Conservation (phyloP, 352 stramenopile genomes). For the Phytophthora syringae region DNA sequence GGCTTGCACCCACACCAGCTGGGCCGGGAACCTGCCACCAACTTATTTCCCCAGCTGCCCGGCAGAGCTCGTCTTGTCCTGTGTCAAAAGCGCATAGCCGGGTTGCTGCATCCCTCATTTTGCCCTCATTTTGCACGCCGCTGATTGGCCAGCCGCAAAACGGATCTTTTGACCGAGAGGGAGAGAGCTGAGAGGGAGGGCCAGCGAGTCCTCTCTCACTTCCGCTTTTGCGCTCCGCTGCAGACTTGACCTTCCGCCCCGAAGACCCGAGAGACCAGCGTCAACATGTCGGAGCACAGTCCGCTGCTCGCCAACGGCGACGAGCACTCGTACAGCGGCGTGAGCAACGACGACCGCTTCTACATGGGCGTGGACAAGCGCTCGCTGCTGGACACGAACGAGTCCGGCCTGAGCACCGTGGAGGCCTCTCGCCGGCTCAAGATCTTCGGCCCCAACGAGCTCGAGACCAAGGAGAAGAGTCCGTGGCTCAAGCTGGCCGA, state of each 20-base stretch:
- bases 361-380: slow-evolving; percentile 87
- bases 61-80: slow-evolving; percentile 7
- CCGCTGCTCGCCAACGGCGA: slow-evolving; percentile 56
- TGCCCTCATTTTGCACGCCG: background rate
- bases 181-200: slow-evolving; percentile 8
- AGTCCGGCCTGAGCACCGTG: slow-evolving; percentile 78
- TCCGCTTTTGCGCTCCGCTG: too few species aligned
- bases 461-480: slow-evolving; percentile 59
- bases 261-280: slow-evolving; percentile 14
- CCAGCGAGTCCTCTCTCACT: slow-evolving; percentile 27
- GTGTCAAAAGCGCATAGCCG: slow-evolving; percentile 27
- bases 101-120: slow-evolving; percentile 18
- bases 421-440: slow-evolving; percentile 82
- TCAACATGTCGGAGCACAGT: slow-evolving; percentile 65
- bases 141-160: slow-evolving; percentile 26
- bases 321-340: slow-evolving; percentile 40
- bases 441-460: slow-evolving; percentile 91
- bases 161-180: slow-evolving; percentile 30
- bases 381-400: slow-evolving; percentile 69
- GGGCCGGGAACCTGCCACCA: slow-evolving; percentile 7
- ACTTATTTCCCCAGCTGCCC: slow-evolving; percentile 28
- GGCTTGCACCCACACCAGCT: too few species aligned
- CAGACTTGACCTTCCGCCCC: too few species aligned
- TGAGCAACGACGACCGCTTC: slow-evolving; percentile 67
- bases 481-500: slow-evolving; percentile 63